These are phyloP conservation scores for Apiospora saccharicola DNA, from an alignment of 2,329 filamentous ascomycete genomes.

Conservation along the genomic window DNA sequence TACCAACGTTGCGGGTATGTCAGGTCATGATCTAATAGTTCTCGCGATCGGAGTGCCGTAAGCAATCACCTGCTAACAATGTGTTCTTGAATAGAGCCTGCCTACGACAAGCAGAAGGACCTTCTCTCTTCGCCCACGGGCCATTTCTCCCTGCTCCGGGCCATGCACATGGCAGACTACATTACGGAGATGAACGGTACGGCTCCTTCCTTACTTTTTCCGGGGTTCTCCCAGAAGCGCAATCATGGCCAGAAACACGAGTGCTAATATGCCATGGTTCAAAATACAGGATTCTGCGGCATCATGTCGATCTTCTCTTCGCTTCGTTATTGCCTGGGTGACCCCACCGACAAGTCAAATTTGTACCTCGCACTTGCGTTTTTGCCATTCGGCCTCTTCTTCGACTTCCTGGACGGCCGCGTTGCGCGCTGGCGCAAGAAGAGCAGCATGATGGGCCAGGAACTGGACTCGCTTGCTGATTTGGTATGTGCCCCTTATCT, in stretches of 20 bases:
- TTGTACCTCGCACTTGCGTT: conserved; percentile 85
- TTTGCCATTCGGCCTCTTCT: conserved; percentile 93
- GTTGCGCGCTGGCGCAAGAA: conserved; percentile 97
- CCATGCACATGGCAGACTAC: conserved; percentile 81
- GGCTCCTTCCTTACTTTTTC: conserved; percentile 25
- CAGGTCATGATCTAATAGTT: conserved; percentile 30
- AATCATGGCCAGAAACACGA: background rate
- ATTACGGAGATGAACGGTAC: conserved; percentile 84
- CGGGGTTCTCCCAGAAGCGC: background rate
- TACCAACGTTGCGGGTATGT: conserved; percentile 50
- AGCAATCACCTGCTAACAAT: background rate
- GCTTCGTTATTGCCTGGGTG: conserved; percentile 87
- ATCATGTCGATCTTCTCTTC: conserved; percentile 97
- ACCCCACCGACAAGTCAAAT: conserved; percentile 69
- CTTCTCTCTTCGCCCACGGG: conserved; percentile 74
- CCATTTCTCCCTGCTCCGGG: conserved; percentile 74
- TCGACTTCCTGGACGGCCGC: conserved; percentile 97
- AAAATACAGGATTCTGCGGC: conserved; percentile 74
- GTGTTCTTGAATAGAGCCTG: conserved; percentile 47
- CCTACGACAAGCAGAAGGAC: conserved; percentile 77
- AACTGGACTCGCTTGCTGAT: conserved; percentile 94
- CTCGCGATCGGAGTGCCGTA: background rate
- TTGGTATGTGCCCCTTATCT: conserved; percentile 65
- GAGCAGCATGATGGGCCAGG: conserved; percentile 97
- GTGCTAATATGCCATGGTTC: background rate